Conservation (phyloP, 73 alveolate genomes). For the Tetrahymena borealis region DNA sequence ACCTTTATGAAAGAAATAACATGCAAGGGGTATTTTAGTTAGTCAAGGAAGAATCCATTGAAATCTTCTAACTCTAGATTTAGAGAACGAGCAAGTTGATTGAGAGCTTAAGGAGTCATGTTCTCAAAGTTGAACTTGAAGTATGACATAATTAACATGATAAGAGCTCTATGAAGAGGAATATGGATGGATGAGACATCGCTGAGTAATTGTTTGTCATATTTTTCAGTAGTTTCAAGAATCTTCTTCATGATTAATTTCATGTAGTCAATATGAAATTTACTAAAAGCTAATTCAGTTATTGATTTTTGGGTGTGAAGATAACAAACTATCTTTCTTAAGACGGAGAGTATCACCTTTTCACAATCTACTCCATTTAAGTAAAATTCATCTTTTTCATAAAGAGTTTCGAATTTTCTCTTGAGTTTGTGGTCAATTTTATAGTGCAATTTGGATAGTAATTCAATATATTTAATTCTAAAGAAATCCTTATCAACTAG, state of each 20-base stretch:
- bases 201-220: not conserved
- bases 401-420: not conserved
- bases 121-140: not conserved
- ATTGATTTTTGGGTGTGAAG: not conserved
- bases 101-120: not conserved
- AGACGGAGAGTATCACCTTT: not conserved
- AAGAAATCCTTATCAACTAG: not conserved
- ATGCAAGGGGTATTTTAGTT: not conserved
- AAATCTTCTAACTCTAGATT: not conserved
- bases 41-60: not conserved
- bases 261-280: not conserved
- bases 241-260: not conserved
- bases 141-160: not conserved
- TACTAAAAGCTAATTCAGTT: not conserved
- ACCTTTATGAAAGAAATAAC: not conserved
- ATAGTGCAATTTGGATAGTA: not conserved
- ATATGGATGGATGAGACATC: not conserved
- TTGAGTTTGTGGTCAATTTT: not conserved
- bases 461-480: not conserved
- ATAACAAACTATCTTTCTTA: not conserved
- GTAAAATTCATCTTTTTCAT: not conserved
- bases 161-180: not conserved
- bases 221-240: not conserved
- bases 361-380: not conserved
- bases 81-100: not conserved